Conservation (phyloP, 164 flowering plant species). For the Euptelea pleiosperma region DNA sequence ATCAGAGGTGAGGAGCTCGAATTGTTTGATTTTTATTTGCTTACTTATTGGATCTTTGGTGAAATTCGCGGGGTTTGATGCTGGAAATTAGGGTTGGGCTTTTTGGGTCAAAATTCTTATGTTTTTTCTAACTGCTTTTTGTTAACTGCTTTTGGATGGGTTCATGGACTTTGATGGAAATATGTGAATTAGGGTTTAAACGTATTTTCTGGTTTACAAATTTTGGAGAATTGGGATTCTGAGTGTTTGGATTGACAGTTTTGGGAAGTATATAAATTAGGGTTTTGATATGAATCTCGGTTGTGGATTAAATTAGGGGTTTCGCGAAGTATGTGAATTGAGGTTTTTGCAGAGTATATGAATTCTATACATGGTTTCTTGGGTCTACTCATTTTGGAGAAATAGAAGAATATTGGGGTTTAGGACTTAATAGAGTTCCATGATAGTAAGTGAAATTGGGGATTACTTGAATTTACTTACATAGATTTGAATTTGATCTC, state of each 20-base stretch:
- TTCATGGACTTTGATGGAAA: background rate
- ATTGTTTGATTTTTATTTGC: background rate
- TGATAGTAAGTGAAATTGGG: too few relatives aligned
- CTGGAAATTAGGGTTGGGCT: background rate
- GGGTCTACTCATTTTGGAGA: too few relatives aligned
- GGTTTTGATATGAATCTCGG: too few relatives aligned
- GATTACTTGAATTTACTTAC: too few relatives aligned
- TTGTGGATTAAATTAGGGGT: too few relatives aligned
- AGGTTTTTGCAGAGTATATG: too few relatives aligned
- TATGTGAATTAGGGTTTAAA: background rate
- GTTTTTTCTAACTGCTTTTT: background rate
- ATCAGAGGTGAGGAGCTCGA: conserved; percentile 11
- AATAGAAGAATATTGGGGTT: too few relatives aligned
- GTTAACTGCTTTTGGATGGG: background rate
- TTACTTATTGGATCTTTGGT: background rate
- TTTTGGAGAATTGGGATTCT: background rate
- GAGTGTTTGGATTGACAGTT: background rate
- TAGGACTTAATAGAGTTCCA: too few relatives aligned
- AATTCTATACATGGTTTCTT: too few relatives aligned
- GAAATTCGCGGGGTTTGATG: background rate
- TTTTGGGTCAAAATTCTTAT: background rate
- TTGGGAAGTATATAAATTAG: too few relatives aligned
- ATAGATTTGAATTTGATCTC: too few relatives aligned
- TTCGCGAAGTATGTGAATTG: too few relatives aligned
- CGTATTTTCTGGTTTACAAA: background rate